phyloP scores from a whole-genome alignment of 176 grass and related monocot genomes.

The Oryza nivara region DNA sequence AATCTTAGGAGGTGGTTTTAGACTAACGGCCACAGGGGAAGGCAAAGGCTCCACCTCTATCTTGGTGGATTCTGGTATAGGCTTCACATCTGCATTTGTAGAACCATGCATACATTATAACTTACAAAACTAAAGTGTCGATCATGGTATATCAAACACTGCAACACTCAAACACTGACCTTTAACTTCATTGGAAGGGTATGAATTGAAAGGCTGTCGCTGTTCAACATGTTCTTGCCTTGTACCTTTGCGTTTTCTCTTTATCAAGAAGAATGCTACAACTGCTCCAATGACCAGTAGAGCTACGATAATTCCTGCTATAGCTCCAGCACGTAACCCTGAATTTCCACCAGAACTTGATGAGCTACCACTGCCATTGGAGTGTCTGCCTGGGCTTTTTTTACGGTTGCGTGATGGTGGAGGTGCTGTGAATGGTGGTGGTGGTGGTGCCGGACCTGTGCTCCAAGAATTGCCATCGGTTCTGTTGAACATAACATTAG shows the following conservation, averaged over 20 bases:
- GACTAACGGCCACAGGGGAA: conserved; percentile 42
- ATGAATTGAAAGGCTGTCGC: conserved; percentile 62
- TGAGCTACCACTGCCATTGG: conserved; percentile 44
- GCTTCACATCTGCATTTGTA: conserved; percentile 60
- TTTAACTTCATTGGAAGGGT: conserved; percentile 72
- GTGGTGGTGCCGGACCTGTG: conserved; percentile 76
- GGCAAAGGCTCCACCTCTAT: conserved; percentile 50
- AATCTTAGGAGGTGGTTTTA: conserved; percentile 82
- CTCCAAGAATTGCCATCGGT: conserved; percentile 93
- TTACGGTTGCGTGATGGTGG: conserved; percentile 54
- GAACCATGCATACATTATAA: conserved; percentile 29
- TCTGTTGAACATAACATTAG: conserved; percentile 50
- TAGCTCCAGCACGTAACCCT: conserved; percentile 58
- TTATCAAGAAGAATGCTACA: conserved; percentile 75
- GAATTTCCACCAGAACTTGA: conserved; percentile 56
- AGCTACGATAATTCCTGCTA: conserved; percentile 78
- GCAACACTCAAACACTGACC: conserved; percentile 57
- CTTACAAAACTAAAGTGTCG: conserved; percentile 12
- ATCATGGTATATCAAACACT: conserved; percentile 27
- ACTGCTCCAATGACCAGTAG: conserved; percentile 68
- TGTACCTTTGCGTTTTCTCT: conserved; percentile 56
- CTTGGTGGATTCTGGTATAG: conserved; percentile 51
- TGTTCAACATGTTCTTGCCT: conserved; percentile 66
- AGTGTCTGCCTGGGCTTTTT: conserved; percentile 62
- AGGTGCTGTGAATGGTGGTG: conserved; percentile 79